These are phyloP conservation scores for Populus deltoides DNA, from an alignment of 345 rosid genomes.

Conservation along the genomic window DNA sequence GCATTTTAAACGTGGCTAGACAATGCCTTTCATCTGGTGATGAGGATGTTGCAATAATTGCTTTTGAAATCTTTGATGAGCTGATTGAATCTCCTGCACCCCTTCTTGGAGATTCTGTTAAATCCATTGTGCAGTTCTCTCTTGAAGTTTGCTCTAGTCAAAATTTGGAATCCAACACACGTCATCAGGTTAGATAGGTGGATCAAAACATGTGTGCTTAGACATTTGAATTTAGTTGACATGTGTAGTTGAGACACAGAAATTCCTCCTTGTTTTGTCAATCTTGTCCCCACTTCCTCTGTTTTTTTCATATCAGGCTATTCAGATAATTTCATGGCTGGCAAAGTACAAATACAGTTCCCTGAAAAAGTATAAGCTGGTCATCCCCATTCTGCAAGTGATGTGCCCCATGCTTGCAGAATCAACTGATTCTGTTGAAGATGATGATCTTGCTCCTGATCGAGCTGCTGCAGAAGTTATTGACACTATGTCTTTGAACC, in stretches of 20 bases:
- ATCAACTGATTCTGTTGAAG: constrained; percentile 67
- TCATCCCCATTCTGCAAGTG: constrained; percentile 84
- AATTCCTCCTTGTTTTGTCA: constrained; percentile 1
- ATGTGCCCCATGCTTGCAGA: constrained; percentile 96
- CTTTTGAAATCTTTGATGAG: constrained; percentile 98
- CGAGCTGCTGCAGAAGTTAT: constrained; percentile 99
- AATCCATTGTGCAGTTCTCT: constrained; percentile 90
- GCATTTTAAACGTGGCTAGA: constrained; percentile 91
- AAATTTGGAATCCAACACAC: constrained; percentile 75
- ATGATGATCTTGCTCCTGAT: constrained; percentile 97
- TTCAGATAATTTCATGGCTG: constrained; percentile 98
- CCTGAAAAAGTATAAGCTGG: constrained; percentile 79
- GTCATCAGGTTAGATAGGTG: constrained; percentile 70
- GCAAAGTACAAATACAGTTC: constrained; percentile 88
- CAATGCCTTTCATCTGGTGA: constrained; percentile 89
- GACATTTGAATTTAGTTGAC: background rate
- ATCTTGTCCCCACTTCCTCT: constrained; percentile 17
- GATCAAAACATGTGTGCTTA: background rate
- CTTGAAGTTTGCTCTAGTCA: constrained; percentile 95
- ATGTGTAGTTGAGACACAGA: background rate
- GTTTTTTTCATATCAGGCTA: constrained; percentile 59
- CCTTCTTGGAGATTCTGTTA: constrained; percentile 94
- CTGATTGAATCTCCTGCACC: constrained; percentile 98
- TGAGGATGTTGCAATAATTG: constrained; percentile 95
- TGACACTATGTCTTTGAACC: constrained; percentile 91